A percentile compares a stretch with the other conserved stretches of the same genome.
phyloP scores from a whole-genome alignment of 805 yeast species.

The Sungouiozyma intestinalis region DNA sequence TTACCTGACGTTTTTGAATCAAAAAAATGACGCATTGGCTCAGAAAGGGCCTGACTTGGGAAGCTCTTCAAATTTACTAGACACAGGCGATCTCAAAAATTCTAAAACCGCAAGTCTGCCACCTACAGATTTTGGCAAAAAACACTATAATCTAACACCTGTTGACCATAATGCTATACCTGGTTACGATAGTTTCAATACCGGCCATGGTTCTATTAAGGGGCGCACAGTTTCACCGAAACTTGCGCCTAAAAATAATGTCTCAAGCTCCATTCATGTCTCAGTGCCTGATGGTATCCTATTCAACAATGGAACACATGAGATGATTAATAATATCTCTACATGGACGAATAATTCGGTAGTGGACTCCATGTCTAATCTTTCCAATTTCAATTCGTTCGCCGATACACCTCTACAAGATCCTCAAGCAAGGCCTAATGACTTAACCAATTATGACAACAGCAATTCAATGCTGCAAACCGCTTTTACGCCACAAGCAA shows the following conservation, averaged over 20 bases:
- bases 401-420: background rate
- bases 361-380: conserved; percentile 8
- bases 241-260: background rate
- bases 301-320: conserved; percentile 37
- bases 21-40: background rate
- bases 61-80: background rate
- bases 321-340: conserved; percentile 51
- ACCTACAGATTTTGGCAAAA: background rate
- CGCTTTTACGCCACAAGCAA: background rate
- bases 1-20: conserved; percentile 20
- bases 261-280: background rate
- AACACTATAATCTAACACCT: background rate
- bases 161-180: background rate
- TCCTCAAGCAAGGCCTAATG: too few species aligned
- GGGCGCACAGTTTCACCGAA: background rate
- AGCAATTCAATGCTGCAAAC: background rate
- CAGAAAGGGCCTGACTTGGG: background rate
- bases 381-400: background rate
- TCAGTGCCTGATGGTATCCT: conserved; percentile 10
- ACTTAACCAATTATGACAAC: background rate
- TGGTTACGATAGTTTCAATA: background rate
- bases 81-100: background rate
- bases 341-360: conserved; percentile 39
- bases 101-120: background rate
- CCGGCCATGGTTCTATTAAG: background rate